A percentile compares a stretch with the other conserved stretches of the same genome.
Evolutionary conservation across 106 monocot genomes (phyloP).

Genomic region (Platanthera guangdongensis): DNA sequence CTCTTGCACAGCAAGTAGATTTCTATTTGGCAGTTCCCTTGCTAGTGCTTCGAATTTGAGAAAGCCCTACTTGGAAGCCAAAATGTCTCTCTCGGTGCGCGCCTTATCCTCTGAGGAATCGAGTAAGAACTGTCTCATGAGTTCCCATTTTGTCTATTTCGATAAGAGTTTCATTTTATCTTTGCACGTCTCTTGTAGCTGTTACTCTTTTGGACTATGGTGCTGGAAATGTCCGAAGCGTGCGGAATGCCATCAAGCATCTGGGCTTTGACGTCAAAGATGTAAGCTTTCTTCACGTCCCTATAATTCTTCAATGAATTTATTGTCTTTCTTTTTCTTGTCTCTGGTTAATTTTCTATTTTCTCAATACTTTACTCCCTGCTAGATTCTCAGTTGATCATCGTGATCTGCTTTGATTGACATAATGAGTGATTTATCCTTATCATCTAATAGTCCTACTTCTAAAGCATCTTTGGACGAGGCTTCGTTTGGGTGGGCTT

Average conservation of each 20-base stretch:
- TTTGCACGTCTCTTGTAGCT: constrained; percentile 17
- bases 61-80: constrained; percentile 2
- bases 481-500: too few species aligned
- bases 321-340: not conserved
- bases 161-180: not conserved
- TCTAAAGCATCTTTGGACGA: too few species aligned
- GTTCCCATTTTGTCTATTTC: not conserved
- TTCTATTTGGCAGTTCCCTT: not conserved
- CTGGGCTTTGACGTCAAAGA: constrained; percentile 84
- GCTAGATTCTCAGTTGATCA: not conserved
- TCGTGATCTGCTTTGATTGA: not conserved
- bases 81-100: not conserved
- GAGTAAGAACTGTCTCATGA: constrained; percentile 4
- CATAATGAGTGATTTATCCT: too few species aligned
- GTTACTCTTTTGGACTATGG: constrained; percentile 90
- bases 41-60: not conserved
- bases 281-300: constrained; percentile 21
- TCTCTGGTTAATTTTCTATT: not conserved
- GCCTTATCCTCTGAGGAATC: not conserved
- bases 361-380: not conserved
- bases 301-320: not conserved
- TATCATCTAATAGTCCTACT: too few species aligned
- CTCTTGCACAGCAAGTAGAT: not conserved
- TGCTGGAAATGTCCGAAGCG: constrained; percentile 83
- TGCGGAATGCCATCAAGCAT: constrained; percentile 70